phyloP scores from a whole-genome alignment of 1,284 basidiomycete species.

The Farysia itapuensis region DNA sequence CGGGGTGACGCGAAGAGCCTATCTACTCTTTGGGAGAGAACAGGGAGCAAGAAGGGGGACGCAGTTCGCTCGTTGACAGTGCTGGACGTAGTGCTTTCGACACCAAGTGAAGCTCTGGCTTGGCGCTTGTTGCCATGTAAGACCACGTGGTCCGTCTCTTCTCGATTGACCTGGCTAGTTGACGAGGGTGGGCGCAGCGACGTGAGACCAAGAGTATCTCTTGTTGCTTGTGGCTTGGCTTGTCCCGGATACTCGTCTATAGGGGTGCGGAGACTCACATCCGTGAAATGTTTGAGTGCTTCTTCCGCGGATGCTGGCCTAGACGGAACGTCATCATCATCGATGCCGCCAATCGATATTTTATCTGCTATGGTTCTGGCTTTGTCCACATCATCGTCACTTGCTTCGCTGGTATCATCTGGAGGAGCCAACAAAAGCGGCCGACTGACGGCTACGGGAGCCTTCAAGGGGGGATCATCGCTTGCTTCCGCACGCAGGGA shows the following conservation, averaged over 20 bases:
- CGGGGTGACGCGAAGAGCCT: neutral
- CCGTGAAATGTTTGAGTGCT: neutral
- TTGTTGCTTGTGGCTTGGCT: neutral
- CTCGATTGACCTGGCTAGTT: constrained; percentile 26
- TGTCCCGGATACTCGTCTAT: no score
- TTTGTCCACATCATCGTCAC: constrained; percentile 11
- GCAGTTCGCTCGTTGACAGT: no score
- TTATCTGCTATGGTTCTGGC: no score
- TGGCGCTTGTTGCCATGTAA: constrained; percentile 37
- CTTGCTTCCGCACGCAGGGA: constrained; percentile 5
- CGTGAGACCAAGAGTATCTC: constrained; percentile 8
- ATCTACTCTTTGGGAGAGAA: neutral
- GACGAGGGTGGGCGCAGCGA: constrained; percentile 13
- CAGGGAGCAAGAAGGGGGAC: neutral
- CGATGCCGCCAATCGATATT: no score
- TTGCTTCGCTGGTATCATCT: constrained; percentile 4
- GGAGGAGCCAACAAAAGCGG: constrained; percentile 9
- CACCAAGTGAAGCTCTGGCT: constrained; percentile 8
- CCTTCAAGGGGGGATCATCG: constrained; percentile 4
- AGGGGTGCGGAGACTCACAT: constrained; percentile 3
- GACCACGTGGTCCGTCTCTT: constrained; percentile 15
- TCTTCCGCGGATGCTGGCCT: neutral
- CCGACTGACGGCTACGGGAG: constrained; percentile 12
- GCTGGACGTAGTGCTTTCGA: neutral
- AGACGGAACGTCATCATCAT: neutral